These are phyloP conservation scores for Neospermospora avenae DNA, from an alignment of 2,329 filamentous ascomycete genomes.

Conservation along the genomic window DNA sequence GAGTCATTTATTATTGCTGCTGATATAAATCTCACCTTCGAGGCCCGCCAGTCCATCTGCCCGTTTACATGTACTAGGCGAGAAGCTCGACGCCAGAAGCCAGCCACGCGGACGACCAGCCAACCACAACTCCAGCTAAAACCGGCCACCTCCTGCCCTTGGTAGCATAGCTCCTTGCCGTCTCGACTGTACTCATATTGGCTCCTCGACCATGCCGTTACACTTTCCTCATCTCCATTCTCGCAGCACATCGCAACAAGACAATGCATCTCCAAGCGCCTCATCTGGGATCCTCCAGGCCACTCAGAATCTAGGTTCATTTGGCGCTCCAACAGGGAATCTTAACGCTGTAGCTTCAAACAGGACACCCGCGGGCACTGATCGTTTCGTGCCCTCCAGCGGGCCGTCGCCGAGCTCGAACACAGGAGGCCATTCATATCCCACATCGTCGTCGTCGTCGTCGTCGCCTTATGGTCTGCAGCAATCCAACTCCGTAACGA, in stretches of 20 bases:
- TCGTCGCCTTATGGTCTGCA: slow-evolving; percentile 19
- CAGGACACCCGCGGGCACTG: slow-evolving; percentile 1
- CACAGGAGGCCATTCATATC: background rate
- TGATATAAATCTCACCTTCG: background rate
- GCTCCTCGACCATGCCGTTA: slow-evolving; percentile 3
- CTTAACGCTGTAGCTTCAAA: slow-evolving; percentile 7
- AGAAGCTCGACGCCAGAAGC: slow-evolving; percentile 2
- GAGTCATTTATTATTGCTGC: background rate
- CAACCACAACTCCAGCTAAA: background rate
- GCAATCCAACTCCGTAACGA: slow-evolving; percentile 19
- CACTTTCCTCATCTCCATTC: slow-evolving; percentile 4
- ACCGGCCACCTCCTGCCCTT: background rate
- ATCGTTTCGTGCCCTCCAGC: slow-evolving; percentile 5
- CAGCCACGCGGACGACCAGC: background rate
- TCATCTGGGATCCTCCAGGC: slow-evolving; percentile 12
- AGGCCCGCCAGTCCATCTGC: background rate
- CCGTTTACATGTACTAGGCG: background rate
- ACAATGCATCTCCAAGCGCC: slow-evolving; percentile 11
- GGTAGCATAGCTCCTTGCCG: background rate
- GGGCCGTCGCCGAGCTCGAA: background rate
- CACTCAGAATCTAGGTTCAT: slow-evolving; percentile 14
- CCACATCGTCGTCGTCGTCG: background rate
- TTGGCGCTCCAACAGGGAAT: slow-evolving; percentile 14
- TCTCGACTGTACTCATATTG: background rate
- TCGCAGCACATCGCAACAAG: slow-evolving; percentile 3